A percentile compares a stretch with the other conserved stretches of the same genome.
phyloP scores from a whole-genome alignment of 2,329 filamentous ascomycete genomes.

The Ambrosiella xylebori region DNA sequence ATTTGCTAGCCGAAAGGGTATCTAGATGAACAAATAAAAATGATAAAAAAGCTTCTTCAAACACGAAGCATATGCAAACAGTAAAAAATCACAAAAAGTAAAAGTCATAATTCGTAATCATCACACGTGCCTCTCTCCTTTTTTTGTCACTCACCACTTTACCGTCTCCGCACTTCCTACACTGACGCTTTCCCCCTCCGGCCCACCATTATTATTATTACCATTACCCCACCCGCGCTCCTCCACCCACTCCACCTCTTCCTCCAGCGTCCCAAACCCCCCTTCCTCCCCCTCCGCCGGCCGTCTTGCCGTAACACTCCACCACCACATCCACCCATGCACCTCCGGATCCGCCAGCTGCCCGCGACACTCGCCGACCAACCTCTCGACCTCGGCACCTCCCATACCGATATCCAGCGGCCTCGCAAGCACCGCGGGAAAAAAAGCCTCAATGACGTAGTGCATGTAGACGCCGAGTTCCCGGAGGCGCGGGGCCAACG shows the following conservation, averaged over 20 bases:
- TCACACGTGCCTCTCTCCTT: neutral
- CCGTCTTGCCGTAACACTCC: conserved; percentile 25
- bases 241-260: neutral
- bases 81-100: neutral
- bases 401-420: conserved; percentile 20
- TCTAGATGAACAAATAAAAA: neutral
- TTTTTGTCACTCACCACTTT: neutral
- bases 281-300: conserved; percentile 15
- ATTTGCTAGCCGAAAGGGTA: neutral
- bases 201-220: neutral
- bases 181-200: neutral
- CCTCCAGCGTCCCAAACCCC: neutral
- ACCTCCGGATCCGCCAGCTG: conserved; percentile 20
- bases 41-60: neutral
- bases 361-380: conserved; percentile 19
- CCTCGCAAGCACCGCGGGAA: conserved; percentile 20
- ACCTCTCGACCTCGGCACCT: conserved; percentile 21
- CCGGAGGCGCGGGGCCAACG: conserved; percentile 19
- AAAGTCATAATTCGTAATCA: neutral
- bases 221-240: neutral
- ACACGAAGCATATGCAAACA: neutral
- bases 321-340: conserved; percentile 22
- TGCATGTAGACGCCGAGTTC: conserved; percentile 25
- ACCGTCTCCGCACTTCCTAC: neutral
- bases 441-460: conserved; percentile 21